Base-by-base conservation (phyloP, 1,284 basidiomycete genomes). In the Ceratobasidium theobromae region DNA sequence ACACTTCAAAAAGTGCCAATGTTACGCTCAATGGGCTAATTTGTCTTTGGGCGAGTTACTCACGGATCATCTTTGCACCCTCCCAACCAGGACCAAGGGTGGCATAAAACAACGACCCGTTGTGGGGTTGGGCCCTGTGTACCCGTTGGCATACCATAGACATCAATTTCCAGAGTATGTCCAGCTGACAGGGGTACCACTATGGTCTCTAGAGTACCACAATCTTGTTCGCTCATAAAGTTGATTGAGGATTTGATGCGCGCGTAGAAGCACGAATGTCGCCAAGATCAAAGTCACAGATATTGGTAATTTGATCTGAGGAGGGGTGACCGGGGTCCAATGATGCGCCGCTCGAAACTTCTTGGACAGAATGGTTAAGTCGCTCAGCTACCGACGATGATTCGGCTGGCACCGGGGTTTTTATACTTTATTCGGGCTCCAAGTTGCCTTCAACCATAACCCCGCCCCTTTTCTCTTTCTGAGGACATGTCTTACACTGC, bases 51-150 rank as follows among this genome's bases (percentile, higher is more conserved):
- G 28, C 18, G 23, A 30, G 14, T 35, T 45, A 80, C 88, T 72
- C 73, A 91, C 89, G 86, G 82, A 72, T 91, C 89, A 69, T 84
- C 74, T 83, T 86, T 88, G 64, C 76, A 79, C 3, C 89, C 89
- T 3, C 89, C 89, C 0, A 91, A 79, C 81, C 88, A 85, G 16
- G 87, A 86, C 88, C 88, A 91, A 11, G 89, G 89, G 72, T 91
- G 89, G 14, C 89, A 76, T 69, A 85, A 85, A 9, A 91, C 75
- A 0, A 85, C 88, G 8, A 73, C 43, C 43, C 64, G 69, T 25
- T 64, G 58, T 25, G 45, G 9, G 5, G 11, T 21, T 25, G 21
- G 40, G 4, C 21, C 27, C 6, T 11, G 9, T 45, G 43, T 9
- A 48, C 27, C 23, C 18, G 35, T 11, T 21, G 18, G 48, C 16